Base-by-base conservation (phyloP, 2,329 filamentous ascomycete genomes). In the Diplocarpon mali region DNA sequence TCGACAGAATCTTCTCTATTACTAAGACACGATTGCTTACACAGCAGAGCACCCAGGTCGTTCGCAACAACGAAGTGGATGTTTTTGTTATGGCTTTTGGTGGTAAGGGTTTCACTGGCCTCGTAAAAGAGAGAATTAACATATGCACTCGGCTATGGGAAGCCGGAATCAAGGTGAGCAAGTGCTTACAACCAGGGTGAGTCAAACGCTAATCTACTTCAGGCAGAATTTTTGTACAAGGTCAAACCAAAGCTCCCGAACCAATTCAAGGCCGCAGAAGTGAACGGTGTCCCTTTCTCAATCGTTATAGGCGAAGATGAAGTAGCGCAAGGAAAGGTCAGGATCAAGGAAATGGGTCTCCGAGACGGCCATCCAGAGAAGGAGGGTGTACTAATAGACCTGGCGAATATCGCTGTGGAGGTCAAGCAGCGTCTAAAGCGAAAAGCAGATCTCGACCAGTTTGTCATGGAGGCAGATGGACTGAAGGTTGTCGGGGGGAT, bases 1-100 rank as follows among this genome's bases (percentile, higher is more conserved):
- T 95, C 39, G 90, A 96, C 65, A 82, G 90, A 56, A 95, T 96
- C 60, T 95, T 94, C 68, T 87, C 84, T 56, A 89, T 95, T 60
- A 86, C 83, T 53, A 89, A 94, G 64, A 81, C 85, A 11, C 74
- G 80, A 39, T 73, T 86, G 62, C 78, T 76, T 50, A 75, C 73
- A 46, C 75, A 77, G 46, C 72, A 75, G 57, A 73, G 68, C 44
- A 64, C 66, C n/a, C 65, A 71, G 15, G 55, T 66, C 27, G 67
- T 79, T 42, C 71, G 84, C 51, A 72, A 73, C 52, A 87, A 81
- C 59, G 84, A 92, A 56, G 82, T 89, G 2, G 89, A 96, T 60
- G 88, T 89, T 37, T 95, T 80, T 65, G 83, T 96, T 59, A 96
- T 96, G 88, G 88, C 88, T 0, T 88, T 95, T 60, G 89, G 87